phyloP scores from a whole-genome alignment of 768 basidiomycete species.

The Pleurotus ostreatus region DNA sequence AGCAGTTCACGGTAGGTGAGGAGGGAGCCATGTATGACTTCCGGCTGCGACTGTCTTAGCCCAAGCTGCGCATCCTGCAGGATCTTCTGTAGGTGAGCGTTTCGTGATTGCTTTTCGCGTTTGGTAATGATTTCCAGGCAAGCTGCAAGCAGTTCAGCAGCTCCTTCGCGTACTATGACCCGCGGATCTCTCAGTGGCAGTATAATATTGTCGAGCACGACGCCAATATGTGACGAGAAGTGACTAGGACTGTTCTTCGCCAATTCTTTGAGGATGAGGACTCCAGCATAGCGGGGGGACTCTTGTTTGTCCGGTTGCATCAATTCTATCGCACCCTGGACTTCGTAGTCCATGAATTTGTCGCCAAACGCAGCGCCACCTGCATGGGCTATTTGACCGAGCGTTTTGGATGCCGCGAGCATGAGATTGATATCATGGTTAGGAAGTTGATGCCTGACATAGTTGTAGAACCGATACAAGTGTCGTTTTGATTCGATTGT shows the following conservation, averaged over 20 bases:
- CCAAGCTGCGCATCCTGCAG: conserved; percentile 84
- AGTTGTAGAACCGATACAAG: conserved; percentile 86
- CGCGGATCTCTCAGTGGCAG: conserved; percentile 85
- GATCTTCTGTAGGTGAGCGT: conserved; percentile 72
- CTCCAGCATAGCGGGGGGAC: conserved; percentile 86
- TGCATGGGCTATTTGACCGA: conserved; percentile 82
- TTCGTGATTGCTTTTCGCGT: conserved; percentile 64
- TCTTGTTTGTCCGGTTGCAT: conserved; percentile 77
- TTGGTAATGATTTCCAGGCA: conserved; percentile 84
- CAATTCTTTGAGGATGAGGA: conserved; percentile 90
- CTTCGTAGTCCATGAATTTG: conserved; percentile 85
- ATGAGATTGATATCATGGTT: conserved; percentile 91
- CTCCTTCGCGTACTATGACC: conserved; percentile 87
- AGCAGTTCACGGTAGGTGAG: conserved; percentile 89
- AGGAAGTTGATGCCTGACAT: conserved; percentile 89
- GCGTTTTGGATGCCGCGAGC: conserved; percentile 89
- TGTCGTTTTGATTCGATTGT: conserved; percentile 76
- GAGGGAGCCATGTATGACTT: conserved; percentile 89
- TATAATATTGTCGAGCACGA: conserved; percentile 91
- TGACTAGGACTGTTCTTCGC: conserved; percentile 84
- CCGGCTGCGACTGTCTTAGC: conserved; percentile 74
- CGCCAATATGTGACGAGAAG: conserved; percentile 83
- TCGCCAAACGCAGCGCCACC: conserved; percentile 84
- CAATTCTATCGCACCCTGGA: conserved; percentile 77
- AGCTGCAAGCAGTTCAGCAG: conserved; percentile 89